These are phyloP conservation scores for Salix exigua DNA, from an alignment of 345 rosid species.

Conservation along the genomic window DNA sequence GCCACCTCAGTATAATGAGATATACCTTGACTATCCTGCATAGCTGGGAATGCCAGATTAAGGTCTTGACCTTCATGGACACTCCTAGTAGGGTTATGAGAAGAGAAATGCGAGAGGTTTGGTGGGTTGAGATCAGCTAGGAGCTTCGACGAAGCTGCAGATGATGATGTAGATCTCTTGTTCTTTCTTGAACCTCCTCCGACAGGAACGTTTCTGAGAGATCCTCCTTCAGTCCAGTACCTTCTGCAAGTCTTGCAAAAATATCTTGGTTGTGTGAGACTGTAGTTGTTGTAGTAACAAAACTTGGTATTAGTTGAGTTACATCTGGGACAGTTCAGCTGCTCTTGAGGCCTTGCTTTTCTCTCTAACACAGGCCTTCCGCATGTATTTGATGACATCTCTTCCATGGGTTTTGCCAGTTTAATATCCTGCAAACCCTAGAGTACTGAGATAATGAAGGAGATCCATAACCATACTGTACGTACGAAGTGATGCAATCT, in stretches of 20 bases:
- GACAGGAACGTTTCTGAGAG: conserved; percentile 55
- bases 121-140: conserved; percentile 58
- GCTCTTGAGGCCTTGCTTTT: conserved; percentile 29
- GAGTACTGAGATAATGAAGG: background rate
- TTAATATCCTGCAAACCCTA: conserved; percentile 29
- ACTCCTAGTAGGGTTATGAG: conserved; percentile 41
- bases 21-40: conserved; percentile 31
- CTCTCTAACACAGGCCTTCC: conserved; percentile 23
- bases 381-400: conserved; percentile 13
- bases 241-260: conserved; percentile 35
- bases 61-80: conserved; percentile 41
- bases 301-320: conserved; percentile 26
- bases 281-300: conserved; percentile 28
- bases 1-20: conserved; percentile 25
- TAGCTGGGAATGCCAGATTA: conserved; percentile 38
- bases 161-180: conserved; percentile 31
- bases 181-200: conserved; percentile 58
- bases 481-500: background rate
- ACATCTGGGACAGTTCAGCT: conserved; percentile 33
- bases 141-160: conserved; percentile 29
- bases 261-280: conserved; percentile 30
- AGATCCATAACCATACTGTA: background rate
- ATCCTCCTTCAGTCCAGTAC: conserved; percentile 57
- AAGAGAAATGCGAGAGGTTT: conserved; percentile 31
- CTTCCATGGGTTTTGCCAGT: conserved; percentile 23